These are phyloP conservation scores for Podospora anserina DNA, from an alignment of 495 filamentous ascomycete genomes.

Conservation along the genomic window DNA sequence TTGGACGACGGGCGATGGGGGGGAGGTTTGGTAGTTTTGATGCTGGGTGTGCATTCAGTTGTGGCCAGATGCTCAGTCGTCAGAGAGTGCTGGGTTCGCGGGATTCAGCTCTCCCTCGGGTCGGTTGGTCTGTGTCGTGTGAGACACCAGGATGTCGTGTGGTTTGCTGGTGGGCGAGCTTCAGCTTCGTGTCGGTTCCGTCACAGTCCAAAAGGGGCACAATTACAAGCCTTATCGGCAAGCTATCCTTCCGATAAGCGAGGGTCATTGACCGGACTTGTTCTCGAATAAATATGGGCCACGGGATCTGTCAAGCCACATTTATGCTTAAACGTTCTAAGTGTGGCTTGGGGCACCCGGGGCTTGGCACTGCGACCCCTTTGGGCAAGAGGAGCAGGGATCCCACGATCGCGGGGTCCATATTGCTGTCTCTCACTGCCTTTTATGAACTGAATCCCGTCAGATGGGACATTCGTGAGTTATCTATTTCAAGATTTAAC, in stretches of 20 bases:
- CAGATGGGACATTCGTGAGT: not conserved
- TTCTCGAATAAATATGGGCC: not conserved
- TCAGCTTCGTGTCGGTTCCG: not conserved
- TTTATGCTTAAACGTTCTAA: conserved; percentile 6
- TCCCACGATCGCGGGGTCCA: conserved; percentile 11
- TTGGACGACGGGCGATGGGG: not conserved
- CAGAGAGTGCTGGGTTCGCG: not conserved
- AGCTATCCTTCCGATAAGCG: conserved; percentile 13
- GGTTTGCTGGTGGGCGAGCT: not conserved
- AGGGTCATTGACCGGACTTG: conserved; percentile 8
- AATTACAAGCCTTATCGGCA: conserved; percentile 15
- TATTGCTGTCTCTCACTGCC: conserved; percentile 4
- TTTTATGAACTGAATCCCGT: conserved; percentile 10
- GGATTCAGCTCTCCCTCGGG: not conserved
- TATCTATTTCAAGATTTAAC: not conserved
- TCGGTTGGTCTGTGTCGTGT: not conserved
- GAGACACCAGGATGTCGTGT: not conserved
- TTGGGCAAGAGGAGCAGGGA: conserved; percentile 2
- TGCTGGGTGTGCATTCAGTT: not conserved
- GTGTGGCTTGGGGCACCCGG: conserved; percentile 15
- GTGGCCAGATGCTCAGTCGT: not conserved
- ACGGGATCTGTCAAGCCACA: conserved; percentile 12
- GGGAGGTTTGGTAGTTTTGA: not conserved
- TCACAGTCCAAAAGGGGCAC: not conserved
- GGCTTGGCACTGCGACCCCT: not conserved